Conservation (phyloP, 768 basidiomycete genomes). For the Suillus tomentosus region DNA sequence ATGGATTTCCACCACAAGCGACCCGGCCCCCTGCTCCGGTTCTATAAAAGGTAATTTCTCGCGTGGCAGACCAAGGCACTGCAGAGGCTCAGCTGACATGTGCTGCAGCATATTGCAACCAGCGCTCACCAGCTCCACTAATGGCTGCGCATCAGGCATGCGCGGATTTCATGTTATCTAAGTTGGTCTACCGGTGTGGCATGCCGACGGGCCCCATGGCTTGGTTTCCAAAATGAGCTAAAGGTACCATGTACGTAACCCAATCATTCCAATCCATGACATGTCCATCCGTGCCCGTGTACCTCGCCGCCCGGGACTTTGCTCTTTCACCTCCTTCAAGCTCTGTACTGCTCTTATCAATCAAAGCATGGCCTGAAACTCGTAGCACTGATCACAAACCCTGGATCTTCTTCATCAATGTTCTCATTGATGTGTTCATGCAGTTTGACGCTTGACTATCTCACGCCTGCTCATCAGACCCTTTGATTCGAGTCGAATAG, state of each 20-base stretch:
- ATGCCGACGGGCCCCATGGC: neutral
- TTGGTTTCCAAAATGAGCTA: neutral
- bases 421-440: neutral
- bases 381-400: neutral
- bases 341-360: neutral
- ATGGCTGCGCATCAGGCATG: neutral
- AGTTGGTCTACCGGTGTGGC: neutral
- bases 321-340: neutral
- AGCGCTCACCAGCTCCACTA: neutral
- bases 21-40: constrained; percentile 17
- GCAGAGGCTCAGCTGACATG: constrained; percentile 9
- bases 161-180: neutral
- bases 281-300: constrained; percentile 8
- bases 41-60: constrained; percentile 18
- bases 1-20: constrained; percentile 18
- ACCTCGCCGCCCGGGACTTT: constrained; percentile 8
- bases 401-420: neutral
- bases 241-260: neutral
- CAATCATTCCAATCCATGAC: neutral
- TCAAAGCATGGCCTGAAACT: neutral
- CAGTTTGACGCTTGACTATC: neutral
- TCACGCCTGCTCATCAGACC: constrained; percentile 8
- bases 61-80: constrained; percentile 14
- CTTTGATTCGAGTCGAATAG: constrained; percentile 4
- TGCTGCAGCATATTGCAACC: neutral